Evolutionary conservation across 2,329 filamentous ascomycete genomes (phyloP), one percentile per base, ranked within the genome.

Genomic region (Tolypocladium amazonense): DNA sequence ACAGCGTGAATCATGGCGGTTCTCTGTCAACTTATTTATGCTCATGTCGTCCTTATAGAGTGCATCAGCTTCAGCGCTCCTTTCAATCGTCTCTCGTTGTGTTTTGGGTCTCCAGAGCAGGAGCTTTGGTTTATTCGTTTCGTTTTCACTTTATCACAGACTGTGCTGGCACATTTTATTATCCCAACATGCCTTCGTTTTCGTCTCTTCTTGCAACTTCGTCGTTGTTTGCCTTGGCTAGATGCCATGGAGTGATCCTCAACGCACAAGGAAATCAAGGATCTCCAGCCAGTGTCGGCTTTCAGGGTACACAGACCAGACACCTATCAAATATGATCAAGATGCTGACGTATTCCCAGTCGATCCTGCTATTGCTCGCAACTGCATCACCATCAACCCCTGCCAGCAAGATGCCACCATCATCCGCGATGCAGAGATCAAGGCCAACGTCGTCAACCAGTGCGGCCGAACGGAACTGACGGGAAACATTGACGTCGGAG

Each of bases 321-420:
- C 64, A 54, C 64, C 41, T 20, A 37, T 2, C 18, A 33, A 1
- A 50, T 7, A 30, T 9, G 25, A 30, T 9, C 4, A 12, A 23
- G 30, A 20, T 20, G 47, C 25, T 50, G 1, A 30, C 47, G 3
- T 20, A 9, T 11, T 20, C 25, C 3, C 14, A 79, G 79, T 87
- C 62, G 78, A 82, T 65, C 71, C 77, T 47, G 72, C 72, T 60
- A 77, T 85, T 65, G 81, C 85, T 35, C 79, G 85, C 63, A 85
- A 87, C 70, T 86, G 85, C 70, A 86, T 83, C 20, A 75, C 75
- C 59, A 84, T 86, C 73, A 84, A 78, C 69, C 85, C 85, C 25
- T 88, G 86, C 76, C 84, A 88, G 67, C 81, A 84, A 63, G 85
- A 88, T 60, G 77, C 83, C 14, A 86, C 83, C 58, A 79, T 87